phyloP scores from a whole-genome alignment of 2,329 filamentous ascomycete species.

The Ophiostoma triangulosporum region DNA sequence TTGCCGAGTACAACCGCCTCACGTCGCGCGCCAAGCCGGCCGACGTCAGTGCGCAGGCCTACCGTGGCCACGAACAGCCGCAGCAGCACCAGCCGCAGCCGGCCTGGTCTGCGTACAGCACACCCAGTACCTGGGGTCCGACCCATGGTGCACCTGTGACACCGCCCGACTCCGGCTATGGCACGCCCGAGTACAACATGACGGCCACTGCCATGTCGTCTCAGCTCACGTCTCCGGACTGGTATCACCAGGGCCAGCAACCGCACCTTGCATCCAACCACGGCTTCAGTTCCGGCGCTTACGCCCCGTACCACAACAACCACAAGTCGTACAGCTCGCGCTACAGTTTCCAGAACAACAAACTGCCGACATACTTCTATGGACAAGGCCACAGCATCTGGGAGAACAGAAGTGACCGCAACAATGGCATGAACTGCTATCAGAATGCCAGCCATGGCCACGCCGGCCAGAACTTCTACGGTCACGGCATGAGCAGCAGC shows the following conservation, averaged over 20 bases:
- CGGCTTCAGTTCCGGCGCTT: not conserved
- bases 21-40: constrained; percentile 25
- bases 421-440: not conserved
- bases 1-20: constrained; percentile 36
- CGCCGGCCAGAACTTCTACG: not conserved
- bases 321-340: not conserved
- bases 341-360: not conserved
- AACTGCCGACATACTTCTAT: not conserved
- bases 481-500: constrained; percentile 10
- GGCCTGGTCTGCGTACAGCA: not conserved
- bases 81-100: not conserved
- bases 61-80: constrained; percentile 29
- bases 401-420: not conserved
- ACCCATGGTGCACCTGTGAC: constrained; percentile 31
- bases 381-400: not conserved
- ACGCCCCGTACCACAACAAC: not conserved
- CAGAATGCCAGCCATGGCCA: not conserved
- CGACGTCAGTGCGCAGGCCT: constrained; percentile 15
- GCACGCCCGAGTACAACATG: constrained; percentile 39
- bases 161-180: constrained; percentile 48
- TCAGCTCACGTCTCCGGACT: not conserved
- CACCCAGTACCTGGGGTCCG: not conserved
- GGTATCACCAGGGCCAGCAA: not conserved
- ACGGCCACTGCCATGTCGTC: not conserved
- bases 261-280: not conserved